A percentile compares a stretch with the other conserved stretches of the same genome.
Evolutionary conservation across 2,329 filamentous ascomycete species (phyloP).

Genomic region (Coniochaeta pulveracea): DNA sequence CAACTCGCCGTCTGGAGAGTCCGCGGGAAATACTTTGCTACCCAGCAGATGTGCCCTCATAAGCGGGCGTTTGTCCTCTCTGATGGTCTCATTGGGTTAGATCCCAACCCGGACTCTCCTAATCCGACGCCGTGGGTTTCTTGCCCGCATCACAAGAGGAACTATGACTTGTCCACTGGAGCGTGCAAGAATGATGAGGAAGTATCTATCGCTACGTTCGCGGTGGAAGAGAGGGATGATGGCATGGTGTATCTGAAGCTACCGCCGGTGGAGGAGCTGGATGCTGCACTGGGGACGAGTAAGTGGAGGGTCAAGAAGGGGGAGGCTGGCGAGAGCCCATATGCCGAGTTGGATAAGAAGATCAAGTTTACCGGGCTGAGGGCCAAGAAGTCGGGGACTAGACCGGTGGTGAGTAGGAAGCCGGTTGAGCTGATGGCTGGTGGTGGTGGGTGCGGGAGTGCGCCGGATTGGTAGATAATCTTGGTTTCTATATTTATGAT

Average conservation of each 20-base stretch:
- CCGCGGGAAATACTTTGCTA: slow-evolving; percentile 68
- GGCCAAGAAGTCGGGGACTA: slow-evolving; percentile 27
- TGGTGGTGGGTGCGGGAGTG: slow-evolving; percentile 28
- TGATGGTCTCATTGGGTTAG: slow-evolving; percentile 72
- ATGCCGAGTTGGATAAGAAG: slow-evolving; percentile 33
- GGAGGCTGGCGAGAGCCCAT: slow-evolving; percentile 35
- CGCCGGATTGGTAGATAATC: slow-evolving; percentile 37
- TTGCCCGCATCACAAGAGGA: slow-evolving; percentile 83
- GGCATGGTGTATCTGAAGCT: slow-evolving; percentile 72
- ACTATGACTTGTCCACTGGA: slow-evolving; percentile 66
- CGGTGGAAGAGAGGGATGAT: slow-evolving; percentile 59
- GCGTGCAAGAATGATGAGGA: slow-evolving; percentile 63
- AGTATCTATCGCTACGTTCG: slow-evolving; percentile 75
- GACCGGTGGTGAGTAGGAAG: slow-evolving; percentile 12
- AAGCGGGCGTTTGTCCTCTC: slow-evolving; percentile 83
- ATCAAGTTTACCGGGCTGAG: slow-evolving; percentile 31
- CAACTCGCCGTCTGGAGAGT: slow-evolving; percentile 83
- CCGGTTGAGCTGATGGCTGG: slow-evolving; percentile 24
- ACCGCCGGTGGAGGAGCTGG: slow-evolving; percentile 70
- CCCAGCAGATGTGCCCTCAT: slow-evolving; percentile 92
- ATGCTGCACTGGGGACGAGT: slow-evolving; percentile 64
- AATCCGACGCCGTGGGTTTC: slow-evolving; percentile 60
- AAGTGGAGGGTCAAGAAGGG: slow-evolving; percentile 70
- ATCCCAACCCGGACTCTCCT: slow-evolving; percentile 16
- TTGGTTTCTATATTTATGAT: too few species aligned